Base-by-base conservation (phyloP, 306 rosid species). In the Bauhinia variegata region DNA sequence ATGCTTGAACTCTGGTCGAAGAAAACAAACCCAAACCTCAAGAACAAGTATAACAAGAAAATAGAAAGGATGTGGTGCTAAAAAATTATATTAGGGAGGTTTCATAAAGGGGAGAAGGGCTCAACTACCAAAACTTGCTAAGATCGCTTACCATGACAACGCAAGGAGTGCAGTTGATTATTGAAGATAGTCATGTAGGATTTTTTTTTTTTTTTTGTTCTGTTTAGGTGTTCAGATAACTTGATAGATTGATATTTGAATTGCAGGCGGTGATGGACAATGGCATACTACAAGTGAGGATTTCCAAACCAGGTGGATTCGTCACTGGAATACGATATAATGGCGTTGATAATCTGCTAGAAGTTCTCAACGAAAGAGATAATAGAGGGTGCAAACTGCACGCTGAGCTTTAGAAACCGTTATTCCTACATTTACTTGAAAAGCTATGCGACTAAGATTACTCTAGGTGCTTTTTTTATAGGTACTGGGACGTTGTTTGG, bases 401-500 rank as follows among this genome's bases (percentile, higher is more conserved):
- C 44, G 28, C 17, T 33, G 7, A 14, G 32, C 42, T 71, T 60
- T 43, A 32, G 14, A 36, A 36, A 36, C 41, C 5, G 41, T 0
- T 36, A 5, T 36, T 36, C 3, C 5, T 36, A 36, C n/a, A 5
- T 36, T 36, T 36, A 0, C 41, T 36, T 6, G 9, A 36, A 5
- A 36, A 36, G 5, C 8, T 36, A 36, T 36, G 9, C 41, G 28
- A 36, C 9, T 36, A 11, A 41, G 3, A 3, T 32, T 50, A 41
- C 15, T 63, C 15, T 13, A 42, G 43, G 10, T 34, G 34, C n/a
- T 77, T 65, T 28, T 53, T 60, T 41, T 77, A 43, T 55, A 93
- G 98, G 82, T 93, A 89, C 46, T 93, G 97, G 99, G 99, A 93
- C 67, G 67, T 90, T 66, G 96, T 93, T 54, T 90, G 99, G 99